Evolutionary conservation across 2,329 filamentous ascomycete species (phyloP).

Genomic region (Bipolaris victoriae): DNA sequence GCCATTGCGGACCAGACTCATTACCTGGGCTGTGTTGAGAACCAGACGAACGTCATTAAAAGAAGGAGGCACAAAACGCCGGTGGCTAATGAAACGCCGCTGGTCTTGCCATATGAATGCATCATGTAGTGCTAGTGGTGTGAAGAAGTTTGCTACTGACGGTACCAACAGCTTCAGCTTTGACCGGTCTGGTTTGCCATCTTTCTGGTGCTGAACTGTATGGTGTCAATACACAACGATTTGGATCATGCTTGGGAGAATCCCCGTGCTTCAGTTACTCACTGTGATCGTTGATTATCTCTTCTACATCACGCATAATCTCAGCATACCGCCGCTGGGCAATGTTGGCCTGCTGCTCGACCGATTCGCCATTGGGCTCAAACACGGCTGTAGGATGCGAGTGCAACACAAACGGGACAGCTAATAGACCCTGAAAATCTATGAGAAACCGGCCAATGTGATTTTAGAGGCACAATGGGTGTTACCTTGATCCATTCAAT

Average conservation of each 20-base stretch:
- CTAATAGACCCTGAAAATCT: slow-evolving; percentile 64
- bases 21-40: slow-evolving; percentile 91
- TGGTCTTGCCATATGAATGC: slow-evolving; percentile 91
- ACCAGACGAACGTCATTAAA: slow-evolving; percentile 96
- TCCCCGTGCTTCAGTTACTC: slow-evolving; percentile 29
- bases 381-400: slow-evolving; percentile 91
- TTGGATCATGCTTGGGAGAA: neutral
- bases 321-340: slow-evolving; percentile 90
- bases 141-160: slow-evolving; percentile 92
- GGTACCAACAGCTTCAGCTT: slow-evolving; percentile 94
- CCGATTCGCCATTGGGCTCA: slow-evolving; percentile 68
- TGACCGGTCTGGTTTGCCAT: slow-evolving; percentile 71
- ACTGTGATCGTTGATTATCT: slow-evolving; percentile 92
- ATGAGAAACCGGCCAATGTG: slow-evolving; percentile 1
- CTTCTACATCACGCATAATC: slow-evolving; percentile 92
- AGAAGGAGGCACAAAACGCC: slow-evolving; percentile 91
- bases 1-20: slow-evolving; percentile 79
- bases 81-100: slow-evolving; percentile 83
- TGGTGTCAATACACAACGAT: slow-evolving; percentile 8
- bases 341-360: slow-evolving; percentile 75
- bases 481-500: slow-evolving; percentile 89
- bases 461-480: no score
- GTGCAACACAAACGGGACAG: slow-evolving; percentile 94
- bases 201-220: slow-evolving; percentile 72
- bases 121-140: slow-evolving; percentile 80